phyloP scores from a whole-genome alignment of 768 basidiomycete genomes.

The Rossbeevera mucosa region DNA sequence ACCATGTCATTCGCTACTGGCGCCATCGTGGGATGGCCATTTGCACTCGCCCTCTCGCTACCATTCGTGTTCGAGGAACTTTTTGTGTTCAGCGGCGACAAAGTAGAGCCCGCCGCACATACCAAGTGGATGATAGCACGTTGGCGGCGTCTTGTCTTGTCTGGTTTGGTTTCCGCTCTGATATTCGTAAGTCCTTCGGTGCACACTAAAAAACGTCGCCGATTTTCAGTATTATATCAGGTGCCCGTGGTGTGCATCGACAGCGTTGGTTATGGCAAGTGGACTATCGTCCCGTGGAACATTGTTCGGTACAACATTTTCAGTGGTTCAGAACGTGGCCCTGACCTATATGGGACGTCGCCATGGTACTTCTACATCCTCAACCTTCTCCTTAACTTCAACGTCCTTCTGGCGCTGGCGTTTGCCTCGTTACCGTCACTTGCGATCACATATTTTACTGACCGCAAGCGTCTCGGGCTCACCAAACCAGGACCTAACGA shows the following conservation, averaged over 20 bases:
- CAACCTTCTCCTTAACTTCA: constrained; percentile 94
- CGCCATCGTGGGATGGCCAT: constrained; percentile 95
- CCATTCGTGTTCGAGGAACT: constrained; percentile 92
- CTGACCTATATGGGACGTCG: constrained; percentile 90
- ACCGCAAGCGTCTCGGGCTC: constrained; percentile 70
- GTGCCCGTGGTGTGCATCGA: constrained; percentile 81
- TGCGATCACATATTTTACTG: constrained; percentile 64
- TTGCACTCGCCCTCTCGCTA: constrained; percentile 78
- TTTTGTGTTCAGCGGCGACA: constrained; percentile 69
- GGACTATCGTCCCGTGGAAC: constrained; percentile 84
- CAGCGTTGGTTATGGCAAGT: constrained; percentile 78
- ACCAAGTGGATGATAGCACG: constrained; percentile 57
- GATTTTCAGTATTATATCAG: constrained; percentile 38
- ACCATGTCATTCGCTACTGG: constrained; percentile 74
- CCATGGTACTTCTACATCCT: constrained; percentile 82
- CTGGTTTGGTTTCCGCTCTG: constrained; percentile 52
- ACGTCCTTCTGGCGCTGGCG: constrained; percentile 76
- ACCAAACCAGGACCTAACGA: constrained; percentile 45
- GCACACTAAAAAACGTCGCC: too few species aligned
- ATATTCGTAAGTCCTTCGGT: constrained; percentile 49
- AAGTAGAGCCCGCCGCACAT: constrained; percentile 43
- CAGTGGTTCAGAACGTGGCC: constrained; percentile 70
- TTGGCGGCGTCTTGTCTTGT: constrained; percentile 51
- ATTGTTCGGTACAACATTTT: constrained; percentile 93
- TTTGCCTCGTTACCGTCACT: constrained; percentile 78